Conservation (phyloP, 2,329 filamentous ascomycete genomes). For the Colletotrichum horii region DNA sequence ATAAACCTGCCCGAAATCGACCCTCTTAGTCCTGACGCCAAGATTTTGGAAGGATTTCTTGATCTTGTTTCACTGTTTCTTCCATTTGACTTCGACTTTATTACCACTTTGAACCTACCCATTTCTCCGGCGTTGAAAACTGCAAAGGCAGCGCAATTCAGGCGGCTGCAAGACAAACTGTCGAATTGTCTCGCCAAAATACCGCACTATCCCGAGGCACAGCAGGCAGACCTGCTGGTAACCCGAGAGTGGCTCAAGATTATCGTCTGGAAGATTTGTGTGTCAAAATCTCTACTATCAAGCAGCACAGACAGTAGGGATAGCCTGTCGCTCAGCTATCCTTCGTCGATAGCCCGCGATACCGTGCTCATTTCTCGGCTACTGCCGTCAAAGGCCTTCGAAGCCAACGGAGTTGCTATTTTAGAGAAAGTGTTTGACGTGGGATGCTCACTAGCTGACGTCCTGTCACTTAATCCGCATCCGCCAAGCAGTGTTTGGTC, state of each 20-base stretch:
- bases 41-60: conserved; percentile 33
- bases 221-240: conserved; percentile 30
- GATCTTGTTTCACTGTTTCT: conserved; percentile 32
- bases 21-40: conserved; percentile 24
- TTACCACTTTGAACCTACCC: conserved; percentile 31
- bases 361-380: conserved; percentile 26
- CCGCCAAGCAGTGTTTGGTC: not conserved
- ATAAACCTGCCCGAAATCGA: conserved; percentile 26
- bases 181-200: not conserved
- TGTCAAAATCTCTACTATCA: conserved; percentile 24
- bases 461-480: conserved; percentile 11
- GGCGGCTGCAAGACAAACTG: not conserved
- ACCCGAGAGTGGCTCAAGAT: conserved; percentile 31
- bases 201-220: conserved; percentile 18
- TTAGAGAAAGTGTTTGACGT: conserved; percentile 39
- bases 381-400: conserved; percentile 29
- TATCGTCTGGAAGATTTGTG: conserved; percentile 32
- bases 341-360: conserved; percentile 28
- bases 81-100: conserved; percentile 30
- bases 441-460: conserved; percentile 34
- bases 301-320: conserved; percentile 18
- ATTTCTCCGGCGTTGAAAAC: not conserved
- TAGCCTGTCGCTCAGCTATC: conserved; percentile 30
- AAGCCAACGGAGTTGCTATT: conserved; percentile 37
- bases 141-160: not conserved